Percentiles rank a stretch among this genome's conserved stretches.
Evolutionary conservation across 495 filamentous ascomycete genomes (phyloP).

Genomic region (Acidomyces sp.): DNA sequence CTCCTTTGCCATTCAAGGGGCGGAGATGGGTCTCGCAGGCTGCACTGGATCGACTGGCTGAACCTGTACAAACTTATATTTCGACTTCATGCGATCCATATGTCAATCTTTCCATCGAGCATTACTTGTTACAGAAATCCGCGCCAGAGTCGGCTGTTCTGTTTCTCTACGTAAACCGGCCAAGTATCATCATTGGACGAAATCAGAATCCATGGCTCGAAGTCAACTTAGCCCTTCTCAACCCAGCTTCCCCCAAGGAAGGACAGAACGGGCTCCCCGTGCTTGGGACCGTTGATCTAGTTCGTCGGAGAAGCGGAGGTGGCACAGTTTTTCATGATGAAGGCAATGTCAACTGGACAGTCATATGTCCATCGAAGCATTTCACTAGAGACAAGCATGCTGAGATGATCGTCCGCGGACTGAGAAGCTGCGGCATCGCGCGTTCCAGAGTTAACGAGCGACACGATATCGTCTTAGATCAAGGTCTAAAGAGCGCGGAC

Average conservation of each 20-base stretch:
- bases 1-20: neutral
- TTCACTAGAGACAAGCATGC: constrained; percentile 83
- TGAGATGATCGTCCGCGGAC: constrained; percentile 73
- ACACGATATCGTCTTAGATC: constrained; percentile 80
- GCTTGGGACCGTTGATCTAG: constrained; percentile 43
- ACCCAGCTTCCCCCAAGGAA: constrained; percentile 5
- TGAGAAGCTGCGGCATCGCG: constrained; percentile 42
- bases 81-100: constrained; percentile 65
- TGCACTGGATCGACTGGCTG: constrained; percentile 6
- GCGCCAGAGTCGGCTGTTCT: constrained; percentile 58
- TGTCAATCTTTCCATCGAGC: constrained; percentile 90
- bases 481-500: constrained; percentile 20
- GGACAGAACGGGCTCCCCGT: constrained; percentile 18
- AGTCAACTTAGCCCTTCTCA: constrained; percentile 53
- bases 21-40: constrained; percentile 14
- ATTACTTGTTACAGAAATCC: constrained; percentile 66
- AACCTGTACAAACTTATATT: constrained; percentile 55
- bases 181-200: constrained; percentile 78
- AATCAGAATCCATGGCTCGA: constrained; percentile 98
- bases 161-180: constrained; percentile 76
- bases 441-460: constrained; percentile 64
- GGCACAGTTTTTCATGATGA: constrained; percentile 87
- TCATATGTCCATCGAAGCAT: constrained; percentile 58
- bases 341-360: constrained; percentile 86
- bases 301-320: constrained; percentile 74